A percentile compares a stretch with the other conserved stretches of the same genome.
These are phyloP conservation scores for Pythium chondricola DNA, from an alignment of 352 stramenopile species.

Conservation along the genomic window DNA sequence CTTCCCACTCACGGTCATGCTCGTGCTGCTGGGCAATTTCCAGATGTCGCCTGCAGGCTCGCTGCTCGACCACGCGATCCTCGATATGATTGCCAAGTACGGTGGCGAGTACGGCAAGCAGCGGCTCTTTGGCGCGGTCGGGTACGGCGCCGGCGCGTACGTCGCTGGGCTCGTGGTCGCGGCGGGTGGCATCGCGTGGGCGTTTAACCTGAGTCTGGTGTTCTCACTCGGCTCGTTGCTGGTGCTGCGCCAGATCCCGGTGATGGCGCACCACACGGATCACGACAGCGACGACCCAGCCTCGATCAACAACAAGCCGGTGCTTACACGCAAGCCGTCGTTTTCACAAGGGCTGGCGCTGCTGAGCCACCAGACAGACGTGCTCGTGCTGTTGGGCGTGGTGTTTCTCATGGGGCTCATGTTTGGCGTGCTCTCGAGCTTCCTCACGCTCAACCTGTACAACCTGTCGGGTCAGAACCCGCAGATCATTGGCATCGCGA, in stretches of 20 bases:
- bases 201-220: conserved; percentile 65
- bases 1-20: conserved; percentile 42
- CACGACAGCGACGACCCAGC: background rate
- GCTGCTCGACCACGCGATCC: conserved; percentile 62
- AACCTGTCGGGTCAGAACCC: conserved; percentile 64
- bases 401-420: conserved; percentile 80
- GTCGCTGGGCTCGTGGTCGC: conserved; percentile 60
- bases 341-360: conserved; percentile 36
- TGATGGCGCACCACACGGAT: conserved; percentile 29
- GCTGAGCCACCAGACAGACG: conserved; percentile 39
- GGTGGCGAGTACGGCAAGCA: conserved; percentile 82
- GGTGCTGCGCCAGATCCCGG: conserved; percentile 55
- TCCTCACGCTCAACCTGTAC: conserved; percentile 78
- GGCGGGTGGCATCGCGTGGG: conserved; percentile 53
- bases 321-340: conserved; percentile 22
- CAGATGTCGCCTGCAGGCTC: conserved; percentile 49
- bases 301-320: background rate
- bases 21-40: conserved; percentile 61
- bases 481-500: conserved; percentile 74
- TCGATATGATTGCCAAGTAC: conserved; percentile 57
- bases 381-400: conserved; percentile 62
- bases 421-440: conserved; percentile 79
- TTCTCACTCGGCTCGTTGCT: conserved; percentile 49
- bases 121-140: conserved; percentile 68
- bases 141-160: conserved; percentile 60